A percentile compares a stretch with the other conserved stretches of the same genome.
Evolutionary conservation across 768 basidiomycete species (phyloP).

Genomic region (Suillus luteus): DNA sequence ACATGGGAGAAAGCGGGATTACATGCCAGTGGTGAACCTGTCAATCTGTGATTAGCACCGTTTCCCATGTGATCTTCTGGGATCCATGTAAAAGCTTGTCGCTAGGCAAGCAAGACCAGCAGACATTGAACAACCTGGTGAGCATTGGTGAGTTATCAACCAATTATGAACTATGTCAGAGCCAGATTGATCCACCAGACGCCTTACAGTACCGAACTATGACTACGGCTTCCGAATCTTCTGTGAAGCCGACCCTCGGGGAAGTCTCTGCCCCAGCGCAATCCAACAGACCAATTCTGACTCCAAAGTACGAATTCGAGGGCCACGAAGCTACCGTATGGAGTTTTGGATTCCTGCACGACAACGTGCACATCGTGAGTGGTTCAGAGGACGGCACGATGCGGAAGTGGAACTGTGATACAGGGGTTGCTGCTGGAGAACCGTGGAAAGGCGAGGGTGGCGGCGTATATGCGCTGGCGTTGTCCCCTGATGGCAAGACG

Average conservation of each 20-base stretch:
- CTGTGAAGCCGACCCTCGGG: too few relatives aligned
- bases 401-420: neutral
- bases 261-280: neutral
- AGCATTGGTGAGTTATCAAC: neutral
- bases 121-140: neutral
- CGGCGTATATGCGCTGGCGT: neutral
- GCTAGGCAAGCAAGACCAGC: neutral
- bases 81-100: too few relatives aligned
- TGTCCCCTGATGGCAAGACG: neutral
- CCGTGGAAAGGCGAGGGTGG: neutral
- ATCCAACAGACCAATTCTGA: neutral
- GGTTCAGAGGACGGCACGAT: neutral
- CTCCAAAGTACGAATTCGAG: neutral
- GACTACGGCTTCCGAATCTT: neutral
- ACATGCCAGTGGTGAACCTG: too few relatives aligned
- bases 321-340: neutral
- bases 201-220: neutral
- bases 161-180: too few relatives aligned
- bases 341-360: neutral
- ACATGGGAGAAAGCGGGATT: too few relatives aligned
- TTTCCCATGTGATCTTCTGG: too few relatives aligned
- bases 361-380: neutral
- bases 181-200: neutral
- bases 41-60: neutral
- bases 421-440: neutral